Percentiles rank a stretch among this genome's conserved stretches.
Evolutionary conservation across 371 early-diverging fungal species (phyloP).

Genomic region (Spiromyces aspiralis): DNA sequence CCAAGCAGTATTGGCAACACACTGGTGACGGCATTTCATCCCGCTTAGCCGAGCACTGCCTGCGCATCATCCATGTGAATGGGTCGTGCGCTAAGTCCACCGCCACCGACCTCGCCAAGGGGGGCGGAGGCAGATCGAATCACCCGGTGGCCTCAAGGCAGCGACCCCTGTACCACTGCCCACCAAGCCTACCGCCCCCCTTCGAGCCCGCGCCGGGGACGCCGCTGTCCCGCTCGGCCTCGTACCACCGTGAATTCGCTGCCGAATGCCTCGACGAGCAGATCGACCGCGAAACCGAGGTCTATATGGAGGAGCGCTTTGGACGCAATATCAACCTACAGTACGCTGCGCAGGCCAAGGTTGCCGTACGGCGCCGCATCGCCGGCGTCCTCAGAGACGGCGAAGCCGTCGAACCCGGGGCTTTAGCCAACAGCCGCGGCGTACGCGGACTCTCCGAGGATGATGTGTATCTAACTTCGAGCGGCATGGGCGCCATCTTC

Average conservation of each 20-base stretch:
- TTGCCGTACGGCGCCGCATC: constrained; percentile 56
- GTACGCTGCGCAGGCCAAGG: constrained; percentile 55
- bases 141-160: constrained; percentile 1
- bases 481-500: constrained; percentile 89
- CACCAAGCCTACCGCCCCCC: neutral
- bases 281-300: constrained; percentile 10
- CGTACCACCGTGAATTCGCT: too few species aligned
- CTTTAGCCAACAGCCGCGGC: constrained; percentile 28
- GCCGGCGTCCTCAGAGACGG: constrained; percentile 45
- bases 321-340: constrained; percentile 69
- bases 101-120: neutral
- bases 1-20: constrained; percentile 92
- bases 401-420: constrained; percentile 14
- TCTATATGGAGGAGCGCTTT: constrained; percentile 79
- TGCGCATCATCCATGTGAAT: constrained; percentile 40
- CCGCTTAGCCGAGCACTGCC: constrained; percentile 67
- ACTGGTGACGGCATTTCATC: constrained; percentile 77
- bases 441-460: constrained; percentile 39
- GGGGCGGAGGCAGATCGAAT: constrained; percentile 1
- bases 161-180: constrained; percentile 2
- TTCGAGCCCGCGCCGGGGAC: neutral
- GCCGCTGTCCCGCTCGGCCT: too few species aligned
- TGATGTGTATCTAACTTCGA: constrained; percentile 75
- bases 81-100: constrained; percentile 10
- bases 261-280: neutral